Conservation (phyloP, 1,139 yeast species). For the Ashbya aceris region DNA sequence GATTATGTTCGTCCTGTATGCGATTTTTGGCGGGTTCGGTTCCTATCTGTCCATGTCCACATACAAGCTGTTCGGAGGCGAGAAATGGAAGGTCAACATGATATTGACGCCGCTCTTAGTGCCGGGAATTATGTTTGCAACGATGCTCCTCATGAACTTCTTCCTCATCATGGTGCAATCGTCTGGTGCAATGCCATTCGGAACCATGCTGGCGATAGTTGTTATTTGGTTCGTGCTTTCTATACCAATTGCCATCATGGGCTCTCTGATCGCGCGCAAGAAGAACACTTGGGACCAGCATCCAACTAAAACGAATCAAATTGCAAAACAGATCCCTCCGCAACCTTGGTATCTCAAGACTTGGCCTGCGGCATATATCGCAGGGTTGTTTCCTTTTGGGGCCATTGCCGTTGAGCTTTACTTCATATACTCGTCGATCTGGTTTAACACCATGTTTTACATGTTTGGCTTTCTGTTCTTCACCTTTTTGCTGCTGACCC, state of each 20-base stretch:
- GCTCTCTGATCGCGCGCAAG: slow-evolving; percentile 70
- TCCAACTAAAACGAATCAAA: slow-evolving; percentile 87
- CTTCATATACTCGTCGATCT: slow-evolving; percentile 74
- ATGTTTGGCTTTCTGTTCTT: slow-evolving; percentile 96
- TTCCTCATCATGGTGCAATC: slow-evolving; percentile 70
- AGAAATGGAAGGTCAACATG: slow-evolving; percentile 82
- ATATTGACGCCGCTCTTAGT: slow-evolving; percentile 72
- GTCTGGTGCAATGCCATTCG: slow-evolving; percentile 92
- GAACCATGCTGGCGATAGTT: slow-evolving; percentile 77
- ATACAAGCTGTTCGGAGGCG: slow-evolving; percentile 87
- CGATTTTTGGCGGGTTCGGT: slow-evolving; percentile 69
- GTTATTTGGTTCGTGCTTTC: slow-evolving; percentile 80
- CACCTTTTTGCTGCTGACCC: slow-evolving; percentile 71
- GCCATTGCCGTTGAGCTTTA: slow-evolving; percentile 92
- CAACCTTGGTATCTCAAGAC: slow-evolving; percentile 81
- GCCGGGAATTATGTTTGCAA: slow-evolving; percentile 63
- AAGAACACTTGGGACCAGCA: slow-evolving; percentile 39
- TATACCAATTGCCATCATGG: slow-evolving; percentile 73
- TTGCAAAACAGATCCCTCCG: slow-evolving; percentile 89
- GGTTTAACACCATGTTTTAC: slow-evolving; percentile 91
- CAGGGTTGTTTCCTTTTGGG: slow-evolving; percentile 93
- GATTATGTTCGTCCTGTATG: slow-evolving; percentile 74
- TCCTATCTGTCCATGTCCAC: slow-evolving; percentile 79
- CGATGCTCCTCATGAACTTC: slow-evolving; percentile 67
- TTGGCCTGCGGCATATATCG: slow-evolving; percentile 56